Base-by-base conservation (phyloP, 1,284 basidiomycete genomes). In the Cystobasidium pallidum region DNA sequence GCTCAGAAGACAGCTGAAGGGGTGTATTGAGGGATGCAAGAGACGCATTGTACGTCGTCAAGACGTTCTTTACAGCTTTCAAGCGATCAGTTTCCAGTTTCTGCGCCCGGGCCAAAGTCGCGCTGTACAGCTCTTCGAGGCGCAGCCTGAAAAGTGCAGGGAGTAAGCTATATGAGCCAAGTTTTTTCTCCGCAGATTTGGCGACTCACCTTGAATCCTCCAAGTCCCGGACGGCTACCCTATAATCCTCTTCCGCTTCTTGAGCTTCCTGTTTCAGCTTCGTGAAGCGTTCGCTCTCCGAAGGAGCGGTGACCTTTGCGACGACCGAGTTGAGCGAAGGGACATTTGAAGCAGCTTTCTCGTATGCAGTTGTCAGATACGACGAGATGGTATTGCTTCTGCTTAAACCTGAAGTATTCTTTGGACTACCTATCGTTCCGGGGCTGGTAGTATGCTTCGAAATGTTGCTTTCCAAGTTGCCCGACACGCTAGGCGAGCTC, bases 51-150 rank as follows among this genome's bases (percentile, higher is more conserved):
- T 66, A 73, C 2, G 71, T 67, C 10, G 32, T 51, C 3, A 73
- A 49, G 6, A 67, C 64, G 4, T 64, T 70, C 1, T 75, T 64
- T 8, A 75, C 73, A 11, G 77, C 77, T 47, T 74, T 72, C 24
- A 77, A 62, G 10, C 77, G 76, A 36, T 78, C 77, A 13, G 55
- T n/a, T 41, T 78, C 77, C 43, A 70, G 73, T 24, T 75, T 76
- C 36, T 78, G 75, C 1, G 72, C 49, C 57, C 75, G 75, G 7
- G 75, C 43, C 26, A 77, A 58, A 49, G 75, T 74, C 17, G 68
- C 51, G 24, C 71, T 59, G 32, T 75, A 54, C 28, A 73, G 51
- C 28, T 76, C 74, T 52, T 78, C 77, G 62, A 78, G 73, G 6
- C 64, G 51, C 15, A 77, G 71, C 21, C 77, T 75, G 66, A 2